Conservation (phyloP, 1,284 basidiomycete species). For the Peniophora sp. region DNA sequence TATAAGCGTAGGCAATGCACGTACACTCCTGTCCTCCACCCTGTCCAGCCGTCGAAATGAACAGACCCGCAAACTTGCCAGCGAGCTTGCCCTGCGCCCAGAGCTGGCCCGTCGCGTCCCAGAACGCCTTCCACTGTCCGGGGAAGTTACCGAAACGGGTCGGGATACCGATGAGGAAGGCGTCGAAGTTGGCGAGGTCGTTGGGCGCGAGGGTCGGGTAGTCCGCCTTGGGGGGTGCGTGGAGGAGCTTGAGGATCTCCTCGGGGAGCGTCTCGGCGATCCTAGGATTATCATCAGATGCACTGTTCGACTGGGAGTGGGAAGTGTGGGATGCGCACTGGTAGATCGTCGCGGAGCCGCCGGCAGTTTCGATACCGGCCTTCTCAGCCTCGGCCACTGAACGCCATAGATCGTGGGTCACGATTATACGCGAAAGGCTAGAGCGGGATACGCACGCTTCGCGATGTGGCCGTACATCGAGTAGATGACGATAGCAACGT, state of each 20-base stretch:
- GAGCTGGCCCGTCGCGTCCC: constrained; percentile 73
- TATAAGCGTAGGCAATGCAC: background rate
- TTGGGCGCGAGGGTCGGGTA: constrained; percentile 69
- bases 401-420: constrained; percentile 2
- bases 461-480: constrained; percentile 77
- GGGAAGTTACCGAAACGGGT: constrained; percentile 73
- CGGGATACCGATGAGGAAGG: constrained; percentile 69
- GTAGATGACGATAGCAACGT: constrained; percentile 79
- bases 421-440: background rate
- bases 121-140: constrained; percentile 44
- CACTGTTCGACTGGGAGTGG: background rate
- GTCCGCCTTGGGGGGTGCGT: constrained; percentile 64
- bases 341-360: constrained; percentile 67
- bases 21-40: constrained; percentile 24
- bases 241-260: constrained; percentile 73
- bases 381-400: constrained; percentile 77
- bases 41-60: constrained; percentile 59
- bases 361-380: constrained; percentile 61
- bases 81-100: constrained; percentile 69
- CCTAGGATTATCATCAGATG: constrained; percentile 25
- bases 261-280: constrained; percentile 79
- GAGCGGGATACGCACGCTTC: constrained; percentile 40
- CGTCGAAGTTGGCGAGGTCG: constrained; percentile 61
- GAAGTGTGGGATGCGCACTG: constrained; percentile 44
- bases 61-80: constrained; percentile 77